Evolutionary conservation across 768 basidiomycete genomes (phyloP), one percentile per base, ranked within the genome.

Genomic region (Mycena sanguinolenta): DNA sequence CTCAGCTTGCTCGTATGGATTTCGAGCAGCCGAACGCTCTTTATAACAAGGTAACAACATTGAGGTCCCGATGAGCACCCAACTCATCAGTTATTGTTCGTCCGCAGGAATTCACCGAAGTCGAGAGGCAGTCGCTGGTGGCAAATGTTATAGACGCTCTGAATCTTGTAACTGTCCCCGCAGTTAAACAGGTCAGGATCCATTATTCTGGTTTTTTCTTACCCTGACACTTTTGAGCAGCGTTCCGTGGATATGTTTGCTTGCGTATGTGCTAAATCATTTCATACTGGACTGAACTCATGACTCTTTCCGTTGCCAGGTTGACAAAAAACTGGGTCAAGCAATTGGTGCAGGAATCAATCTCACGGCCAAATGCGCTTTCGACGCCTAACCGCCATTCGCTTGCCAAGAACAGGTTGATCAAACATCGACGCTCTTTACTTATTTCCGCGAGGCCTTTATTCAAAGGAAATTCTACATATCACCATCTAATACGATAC

Each of bases 181-280:
- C 67, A 23, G 10, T 73, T 34, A 50, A 73, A 46, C 72, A 73
- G 72, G 72, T 69, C 28, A 23, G 71, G 36, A 17, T 27, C 42
- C 0, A 38, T 38, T 30, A 12, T 46, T 7, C 36, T 50, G 19
- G 12, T 23, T n/a, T 0, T 32, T 27, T n/a, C 54, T 0, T 30
- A 19, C 28, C n/a, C 49, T 25, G 32, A 32, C 23, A 4, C 21
- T 8, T 49, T 27, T 58, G 0, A 39, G 3, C 14, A 73, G 72
- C 72, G 72, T 17, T 73, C 72, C 1, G 2, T 73, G 60, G 44
- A 73, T 36, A 73, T 73, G 72, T 73, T 73, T 36, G 69, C 65
- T 42, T 73, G 72, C 30, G 72, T 73, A 32, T 54, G 62, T 58
- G 10, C 28, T 13, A 19, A 23, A 38, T 55, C 2, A 50, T 49